Base-by-base conservation (phyloP, 768 basidiomycete species). In the Fomitopsis serialis region DNA sequence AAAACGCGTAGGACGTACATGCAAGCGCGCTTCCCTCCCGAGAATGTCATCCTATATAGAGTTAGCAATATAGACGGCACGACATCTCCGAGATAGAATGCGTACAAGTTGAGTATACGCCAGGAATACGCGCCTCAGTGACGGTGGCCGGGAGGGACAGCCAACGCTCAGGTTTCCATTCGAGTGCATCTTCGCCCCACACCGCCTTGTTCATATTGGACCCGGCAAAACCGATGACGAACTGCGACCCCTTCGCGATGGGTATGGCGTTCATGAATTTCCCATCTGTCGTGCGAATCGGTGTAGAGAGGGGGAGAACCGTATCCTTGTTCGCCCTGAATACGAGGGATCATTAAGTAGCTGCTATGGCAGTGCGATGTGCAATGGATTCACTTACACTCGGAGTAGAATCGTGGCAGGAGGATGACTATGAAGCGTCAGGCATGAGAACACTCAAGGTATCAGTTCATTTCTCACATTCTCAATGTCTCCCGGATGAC, bases 131-230 rank as follows among this genome's bases (percentile, higher is more conserved):
- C 5, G 61, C 63, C 6, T 60, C 45, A 35, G 45, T 45, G 13
- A 66, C 50, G 0, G 58, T 19, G 2, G 52, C 45, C 0, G 65
- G 65, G 1, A 64, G 50, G 25, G 37, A 25, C 9, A 87, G 67
- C 87, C 87, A 89, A 3, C 87, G 72, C 51, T 82, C 80, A 0
- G 86, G 87, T 34, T 76, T 71, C 64, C 82, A 89, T 43, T 74
- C 74, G 21, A 74, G 73, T 2, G 82, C 76, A 52, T 82, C 77
- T 0, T 72, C 60, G 1, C 87, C 87, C 87, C 87, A 89, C 25
- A 85, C 62, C 1, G 64, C 66, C 50, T 71, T 72, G n/a, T 78
- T 76, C 7, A 70, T 63, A 63, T 87, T 85, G 48, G 81, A 71
- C 17, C 67, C 66, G 5, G 62, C 50, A 24, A 82, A 72, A 1